Conservation (phyloP, 768 basidiomycete species). For the Pholiota microspora region DNA sequence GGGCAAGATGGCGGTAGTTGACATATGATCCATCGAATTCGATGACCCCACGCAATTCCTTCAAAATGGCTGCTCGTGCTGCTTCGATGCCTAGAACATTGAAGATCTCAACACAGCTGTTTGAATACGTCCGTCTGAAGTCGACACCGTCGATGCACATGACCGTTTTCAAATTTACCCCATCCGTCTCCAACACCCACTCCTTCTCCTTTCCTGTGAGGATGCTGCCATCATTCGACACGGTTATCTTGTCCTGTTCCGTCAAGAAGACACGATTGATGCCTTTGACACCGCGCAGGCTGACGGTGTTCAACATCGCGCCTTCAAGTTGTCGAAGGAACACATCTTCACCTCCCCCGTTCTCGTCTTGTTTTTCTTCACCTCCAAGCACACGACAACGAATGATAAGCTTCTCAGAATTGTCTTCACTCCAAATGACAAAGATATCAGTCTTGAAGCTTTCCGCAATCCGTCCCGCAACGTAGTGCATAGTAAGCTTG, state of each 20-base stretch:
- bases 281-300: slow-evolving; percentile 86
- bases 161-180: slow-evolving; percentile 92
- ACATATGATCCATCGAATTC: slow-evolving; percentile 99
- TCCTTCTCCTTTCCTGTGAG: slow-evolving; percentile 68
- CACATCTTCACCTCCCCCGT: slow-evolving; percentile 84
- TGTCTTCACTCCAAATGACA: slow-evolving; percentile 99
- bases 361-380: slow-evolving; percentile 82
- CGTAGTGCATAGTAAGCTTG: slow-evolving; percentile 92
- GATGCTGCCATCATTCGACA: slow-evolving; percentile 65
- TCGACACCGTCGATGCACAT: slow-evolving; percentile 97
- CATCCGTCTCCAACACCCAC: slow-evolving; percentile 98
- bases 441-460: slow-evolving; percentile 95
- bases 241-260: slow-evolving; percentile 75
- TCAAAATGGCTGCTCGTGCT: slow-evolving; percentile 90
- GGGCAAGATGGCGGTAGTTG: slow-evolving; percentile 94
- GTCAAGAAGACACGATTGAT: slow-evolving; percentile 94
- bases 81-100: slow-evolving; percentile 96
- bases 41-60: slow-evolving; percentile 91
- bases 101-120: slow-evolving; percentile 95
- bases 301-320: slow-evolving; percentile 95
- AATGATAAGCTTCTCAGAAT: slow-evolving; percentile 94
- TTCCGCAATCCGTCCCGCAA: slow-evolving; percentile 90
- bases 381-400: slow-evolving; percentile 91
- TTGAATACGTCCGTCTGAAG: slow-evolving; percentile 90
- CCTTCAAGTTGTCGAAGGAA: slow-evolving; percentile 96